Base-by-base conservation (phyloP, 768 basidiomycete species). In the Termitomyces sp. region DNA sequence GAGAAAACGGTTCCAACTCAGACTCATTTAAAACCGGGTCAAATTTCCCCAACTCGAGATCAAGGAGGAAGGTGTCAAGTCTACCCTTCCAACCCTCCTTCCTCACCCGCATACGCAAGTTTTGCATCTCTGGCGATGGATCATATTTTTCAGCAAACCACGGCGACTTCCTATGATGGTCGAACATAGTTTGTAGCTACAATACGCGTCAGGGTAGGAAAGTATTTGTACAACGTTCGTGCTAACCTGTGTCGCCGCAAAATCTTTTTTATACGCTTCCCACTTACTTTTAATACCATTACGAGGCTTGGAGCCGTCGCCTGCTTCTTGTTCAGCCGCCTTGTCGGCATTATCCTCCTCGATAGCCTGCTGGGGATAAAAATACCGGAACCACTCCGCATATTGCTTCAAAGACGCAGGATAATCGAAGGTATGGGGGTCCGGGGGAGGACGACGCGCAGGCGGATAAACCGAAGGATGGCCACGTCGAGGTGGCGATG, bases 141-240 rank as follows among this genome's bases (percentile, higher is more conserved):
- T 94, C 92, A 76, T 98, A 98, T 71, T 92, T 92, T 79, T 98
- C 95, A 56, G 86, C 84, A 77, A 97, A 98, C 95, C 95, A 98
- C 14, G 93, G 88, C n/a, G 92, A 92, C 68, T 89, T 88, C 74
- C 87, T 84, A 77, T 98, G 95, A 73, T 93, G 90, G 35, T 97
- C 90, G 80, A 93, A 97, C 82, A 98, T 89, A 57, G 90, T 89
- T 78, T 92, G 92, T 67, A 96, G 85, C 94, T 98, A 81, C 70
- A 79, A 75, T 73, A 66, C 60, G 65, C 49, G 63, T 66, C 65
- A 73, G 61, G 50, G 64, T 65, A 56, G 61, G 47, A 49, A 61
- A 51, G 45, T 59, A 66, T 63, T 46, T 44, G 50, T 56, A 47
- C 57, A 60, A 52, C 60, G 63, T 55, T 52, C 61, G 62, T 66